A percentile compares a stretch with the other conserved stretches of the same genome.
phyloP scores from a whole-genome alignment of 768 basidiomycete genomes.

The Psilocybe azurescens region DNA sequence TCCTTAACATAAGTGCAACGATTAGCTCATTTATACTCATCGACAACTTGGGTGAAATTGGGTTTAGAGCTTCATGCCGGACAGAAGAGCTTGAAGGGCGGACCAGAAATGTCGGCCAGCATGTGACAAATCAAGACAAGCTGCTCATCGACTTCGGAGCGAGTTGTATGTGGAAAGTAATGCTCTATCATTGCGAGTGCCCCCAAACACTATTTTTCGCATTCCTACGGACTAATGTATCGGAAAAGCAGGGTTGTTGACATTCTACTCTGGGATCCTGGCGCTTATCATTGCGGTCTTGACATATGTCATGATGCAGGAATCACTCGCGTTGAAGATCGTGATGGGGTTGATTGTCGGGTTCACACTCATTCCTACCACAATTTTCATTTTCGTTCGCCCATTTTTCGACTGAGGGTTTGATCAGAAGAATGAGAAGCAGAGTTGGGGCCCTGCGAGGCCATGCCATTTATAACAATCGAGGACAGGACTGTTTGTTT shows the following conservation, averaged over 20 bases:
- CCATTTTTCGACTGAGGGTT: neutral
- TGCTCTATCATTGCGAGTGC: conserved; percentile 18
- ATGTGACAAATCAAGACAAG: neutral
- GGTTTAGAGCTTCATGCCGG: conserved; percentile 9
- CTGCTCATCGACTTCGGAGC: conserved; percentile 11
- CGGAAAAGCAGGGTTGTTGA: conserved; percentile 16
- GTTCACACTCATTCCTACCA: conserved; percentile 11
- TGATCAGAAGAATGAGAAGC: neutral
- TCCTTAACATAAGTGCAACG: conserved; percentile 27
- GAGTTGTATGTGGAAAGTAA: conserved; percentile 5
- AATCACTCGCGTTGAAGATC: conserved; percentile 11
- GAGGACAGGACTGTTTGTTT: no score
- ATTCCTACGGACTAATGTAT: neutral
- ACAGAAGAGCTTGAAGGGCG: neutral
- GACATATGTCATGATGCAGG: conserved; percentile 20
- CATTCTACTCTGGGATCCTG: conserved; percentile 22
- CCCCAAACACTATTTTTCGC: neutral
- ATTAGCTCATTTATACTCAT: conserved; percentile 26
- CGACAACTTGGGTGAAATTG: conserved; percentile 24
- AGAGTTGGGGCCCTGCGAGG: no score
- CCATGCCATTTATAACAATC: neutral
- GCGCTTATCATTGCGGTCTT: conserved; percentile 17
- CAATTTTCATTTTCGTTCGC: conserved; percentile 19
- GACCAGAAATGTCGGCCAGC: neutral
- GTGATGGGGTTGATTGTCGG: conserved; percentile 13